phyloP scores from a whole-genome alignment of 495 filamentous ascomycete genomes.

The Penicillium ochrochloron region DNA sequence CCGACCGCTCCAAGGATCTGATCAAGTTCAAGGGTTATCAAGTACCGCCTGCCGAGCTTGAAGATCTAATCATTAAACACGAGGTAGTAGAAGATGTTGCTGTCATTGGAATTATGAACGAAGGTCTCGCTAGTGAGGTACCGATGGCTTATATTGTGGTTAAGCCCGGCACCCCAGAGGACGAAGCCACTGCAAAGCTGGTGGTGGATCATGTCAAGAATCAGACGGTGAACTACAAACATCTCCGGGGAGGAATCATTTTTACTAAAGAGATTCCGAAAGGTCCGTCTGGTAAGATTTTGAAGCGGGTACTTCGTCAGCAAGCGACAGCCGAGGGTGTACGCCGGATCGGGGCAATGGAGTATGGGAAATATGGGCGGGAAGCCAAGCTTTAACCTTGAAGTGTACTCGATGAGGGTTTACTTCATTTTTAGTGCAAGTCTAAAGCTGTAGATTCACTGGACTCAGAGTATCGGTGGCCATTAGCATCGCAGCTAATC shows the following conservation, averaged over 20 bases:
- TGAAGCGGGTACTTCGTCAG: background rate
- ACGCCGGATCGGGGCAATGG: background rate
- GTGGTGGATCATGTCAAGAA: background rate
- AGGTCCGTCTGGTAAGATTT: background rate
- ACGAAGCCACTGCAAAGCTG: background rate
- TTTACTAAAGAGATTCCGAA: background rate
- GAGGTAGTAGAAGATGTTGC: background rate
- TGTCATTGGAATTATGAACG: background rate
- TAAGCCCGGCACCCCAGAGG: background rate
- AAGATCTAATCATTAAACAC: background rate
- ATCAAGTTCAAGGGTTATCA: slow-evolving; percentile 4
- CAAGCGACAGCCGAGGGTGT: background rate
- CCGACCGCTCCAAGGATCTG: background rate
- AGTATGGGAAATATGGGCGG: background rate
- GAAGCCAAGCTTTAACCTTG: background rate
- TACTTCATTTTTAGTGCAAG: background rate
- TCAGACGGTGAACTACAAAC: background rate
- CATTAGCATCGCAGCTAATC: background rate
- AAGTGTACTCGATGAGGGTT: background rate
- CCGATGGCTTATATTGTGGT: background rate
- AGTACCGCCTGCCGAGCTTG: background rate
- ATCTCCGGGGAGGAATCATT: background rate
- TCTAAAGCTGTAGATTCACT: background rate
- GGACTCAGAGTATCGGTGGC: background rate
- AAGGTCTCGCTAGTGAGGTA: background rate